Evolutionary conservation across 2,329 filamentous ascomycete genomes (phyloP).

Genomic region (Penicillium sp.): DNA sequence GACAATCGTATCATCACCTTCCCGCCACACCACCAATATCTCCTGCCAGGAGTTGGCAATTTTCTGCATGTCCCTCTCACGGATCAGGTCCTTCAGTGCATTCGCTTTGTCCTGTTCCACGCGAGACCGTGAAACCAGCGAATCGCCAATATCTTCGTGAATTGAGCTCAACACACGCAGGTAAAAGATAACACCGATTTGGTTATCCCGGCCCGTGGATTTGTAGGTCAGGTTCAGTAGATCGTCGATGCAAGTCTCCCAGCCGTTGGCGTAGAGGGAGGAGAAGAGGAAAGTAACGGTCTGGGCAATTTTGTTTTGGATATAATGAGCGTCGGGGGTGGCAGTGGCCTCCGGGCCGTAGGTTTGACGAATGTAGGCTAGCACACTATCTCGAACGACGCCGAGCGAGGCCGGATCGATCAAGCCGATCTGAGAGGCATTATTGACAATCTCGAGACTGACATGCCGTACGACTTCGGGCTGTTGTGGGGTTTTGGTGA

Average conservation of each 20-base stretch:
- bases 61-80: constrained; percentile 82
- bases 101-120: constrained; percentile 82
- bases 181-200: constrained; percentile 77
- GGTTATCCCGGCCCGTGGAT: constrained; percentile 65
- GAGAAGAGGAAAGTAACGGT: constrained; percentile 93
- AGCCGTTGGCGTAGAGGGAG: constrained; percentile 78
- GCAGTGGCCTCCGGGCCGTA: constrained; percentile 62
- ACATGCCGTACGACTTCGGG: constrained; percentile 86
- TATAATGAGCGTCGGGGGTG: constrained; percentile 66
- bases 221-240: constrained; percentile 72
- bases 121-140: constrained; percentile 74
- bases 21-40: constrained; percentile 74
- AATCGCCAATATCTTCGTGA: constrained; percentile 96
- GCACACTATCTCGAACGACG: constrained; percentile 75
- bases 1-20: constrained; percentile 68
- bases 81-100: constrained; percentile 85
- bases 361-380: constrained; percentile 74
- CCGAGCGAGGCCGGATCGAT: constrained; percentile 71
- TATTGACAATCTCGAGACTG: constrained; percentile 89
- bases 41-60: constrained; percentile 90
- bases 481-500: constrained; percentile 71
- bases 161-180: constrained; percentile 84
- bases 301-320: constrained; percentile 97
- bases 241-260: constrained; percentile 89
- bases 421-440: constrained; percentile 76